Evolutionary conservation across 2,329 filamentous ascomycete species (phyloP).

Genomic region (Fusarium sp.): DNA sequence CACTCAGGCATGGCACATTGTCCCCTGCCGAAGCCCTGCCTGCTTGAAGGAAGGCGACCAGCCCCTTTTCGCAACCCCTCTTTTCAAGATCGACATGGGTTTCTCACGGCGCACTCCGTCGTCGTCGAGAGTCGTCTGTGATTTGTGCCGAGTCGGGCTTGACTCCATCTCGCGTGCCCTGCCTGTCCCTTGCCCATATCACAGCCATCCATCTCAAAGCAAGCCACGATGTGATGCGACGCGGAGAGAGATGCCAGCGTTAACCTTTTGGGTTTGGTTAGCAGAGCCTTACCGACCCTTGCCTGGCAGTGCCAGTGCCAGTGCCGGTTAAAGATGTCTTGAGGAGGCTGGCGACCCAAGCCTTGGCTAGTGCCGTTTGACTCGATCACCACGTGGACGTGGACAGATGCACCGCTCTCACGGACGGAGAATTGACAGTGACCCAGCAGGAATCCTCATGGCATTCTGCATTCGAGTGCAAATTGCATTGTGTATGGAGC

Average conservation of each 20-base stretch:
- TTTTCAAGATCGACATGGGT: conserved; percentile 11
- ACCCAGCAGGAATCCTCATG: neutral
- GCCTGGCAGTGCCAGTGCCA: neutral
- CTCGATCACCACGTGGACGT: conserved; percentile 14
- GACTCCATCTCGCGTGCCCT: neutral
- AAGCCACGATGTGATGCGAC: neutral
- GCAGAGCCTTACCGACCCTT: neutral
- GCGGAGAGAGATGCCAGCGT: neutral
- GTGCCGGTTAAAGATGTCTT: conserved; percentile 2
- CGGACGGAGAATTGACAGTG: neutral
- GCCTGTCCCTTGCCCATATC: neutral
- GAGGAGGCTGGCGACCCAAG: conserved; percentile 7
- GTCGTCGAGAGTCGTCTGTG: neutral
- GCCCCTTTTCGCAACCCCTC: conserved; percentile 15
- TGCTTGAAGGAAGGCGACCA: neutral
- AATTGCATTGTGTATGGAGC: neutral
- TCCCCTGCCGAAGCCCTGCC: conserved; percentile 10
- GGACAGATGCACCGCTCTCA: neutral
- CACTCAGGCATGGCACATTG: conserved; percentile 24
- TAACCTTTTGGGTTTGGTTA: neutral
- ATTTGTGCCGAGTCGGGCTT: neutral
- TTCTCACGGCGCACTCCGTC: conserved; percentile 26
- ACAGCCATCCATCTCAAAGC: neutral
- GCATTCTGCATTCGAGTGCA: neutral
- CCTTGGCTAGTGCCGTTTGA: conserved; percentile 12